Evolutionary conservation across 2,329 filamentous ascomycete species (phyloP).

Genomic region (Fragosphaeria purpurea): DNA sequence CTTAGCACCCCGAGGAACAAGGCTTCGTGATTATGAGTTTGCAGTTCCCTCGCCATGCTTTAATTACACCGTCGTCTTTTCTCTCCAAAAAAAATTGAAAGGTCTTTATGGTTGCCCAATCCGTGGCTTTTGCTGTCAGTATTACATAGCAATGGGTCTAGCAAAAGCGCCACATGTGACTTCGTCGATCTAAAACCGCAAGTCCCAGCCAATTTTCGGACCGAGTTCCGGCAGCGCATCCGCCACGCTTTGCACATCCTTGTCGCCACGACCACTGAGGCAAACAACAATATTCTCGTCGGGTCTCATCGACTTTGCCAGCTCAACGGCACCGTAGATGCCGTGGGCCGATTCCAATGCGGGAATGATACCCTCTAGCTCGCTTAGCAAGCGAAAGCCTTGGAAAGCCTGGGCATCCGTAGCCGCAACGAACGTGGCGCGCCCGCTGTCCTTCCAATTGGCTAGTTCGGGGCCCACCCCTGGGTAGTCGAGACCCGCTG

Average conservation of each 20-base stretch:
- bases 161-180: no score
- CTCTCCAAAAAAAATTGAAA: no score
- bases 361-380: constrained; percentile 94
- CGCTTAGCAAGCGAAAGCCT: constrained; percentile 73
- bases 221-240: constrained; percentile 85
- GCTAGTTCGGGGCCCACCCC: constrained; percentile 90
- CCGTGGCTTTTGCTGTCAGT: no score
- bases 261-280: constrained; percentile 86
- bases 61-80: no score
- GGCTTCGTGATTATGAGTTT: no score
- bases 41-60: no score
- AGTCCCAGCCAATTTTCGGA: constrained; percentile 71
- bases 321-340: constrained; percentile 75
- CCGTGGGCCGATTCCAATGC: constrained; percentile 91
- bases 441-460: constrained; percentile 81
- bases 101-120: no score
- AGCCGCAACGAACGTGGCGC: constrained; percentile 81
- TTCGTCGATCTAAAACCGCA: constrained; percentile 39
- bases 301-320: constrained; percentile 87
- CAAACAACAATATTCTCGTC: constrained; percentile 89
- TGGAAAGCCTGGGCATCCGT: constrained; percentile 85
- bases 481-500: constrained; percentile 92
- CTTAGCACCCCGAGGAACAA: no score
- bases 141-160: no score
- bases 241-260: constrained; percentile 96